Conservation (phyloP, 257 asterid species). For the Craterostigma plantagineum region DNA sequence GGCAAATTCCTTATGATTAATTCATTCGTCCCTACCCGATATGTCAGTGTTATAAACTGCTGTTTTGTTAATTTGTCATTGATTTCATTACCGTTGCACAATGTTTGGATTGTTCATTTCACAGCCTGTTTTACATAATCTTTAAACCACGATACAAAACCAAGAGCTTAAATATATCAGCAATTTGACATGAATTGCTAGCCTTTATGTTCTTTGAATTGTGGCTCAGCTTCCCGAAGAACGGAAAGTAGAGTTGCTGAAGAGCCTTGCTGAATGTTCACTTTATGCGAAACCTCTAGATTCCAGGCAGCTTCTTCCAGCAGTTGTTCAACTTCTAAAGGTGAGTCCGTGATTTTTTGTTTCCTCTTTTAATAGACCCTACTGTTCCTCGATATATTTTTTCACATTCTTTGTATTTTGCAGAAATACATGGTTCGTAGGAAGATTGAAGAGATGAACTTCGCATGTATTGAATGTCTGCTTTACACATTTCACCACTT, state of each 20-base stretch:
- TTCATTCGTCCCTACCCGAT: too few species aligned
- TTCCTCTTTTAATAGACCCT: not conserved
- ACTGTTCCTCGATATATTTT: conserved; percentile 2
- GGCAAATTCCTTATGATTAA: too few species aligned
- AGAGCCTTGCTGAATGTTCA: conserved; percentile 80
- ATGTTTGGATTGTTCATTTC: too few species aligned
- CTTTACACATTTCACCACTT: conserved; percentile 73
- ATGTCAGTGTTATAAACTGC: too few species aligned
- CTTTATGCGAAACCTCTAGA: conserved; percentile 68
- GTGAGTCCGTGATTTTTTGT: conserved; percentile 17
- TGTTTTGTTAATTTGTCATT: too few species aligned
- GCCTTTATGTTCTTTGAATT: not conserved
- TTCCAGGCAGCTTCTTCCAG: conserved; percentile 74
- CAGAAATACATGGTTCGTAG: conserved; percentile 86
- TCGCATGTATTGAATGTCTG: conserved; percentile 57
- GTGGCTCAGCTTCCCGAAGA: conserved; percentile 79
- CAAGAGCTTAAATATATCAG: too few species aligned
- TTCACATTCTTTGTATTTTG: conserved; percentile 6
- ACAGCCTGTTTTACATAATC: too few species aligned
- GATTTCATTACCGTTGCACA: too few species aligned
- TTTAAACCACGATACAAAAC: too few species aligned
- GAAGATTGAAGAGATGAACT: conserved; percentile 79
- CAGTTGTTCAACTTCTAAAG: conserved; percentile 78
- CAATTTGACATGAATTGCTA: too few species aligned
- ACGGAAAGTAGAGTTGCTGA: conserved; percentile 59